Conservation (phyloP, 1,284 basidiomycete species). For the Sporisorium graminicola region DNA sequence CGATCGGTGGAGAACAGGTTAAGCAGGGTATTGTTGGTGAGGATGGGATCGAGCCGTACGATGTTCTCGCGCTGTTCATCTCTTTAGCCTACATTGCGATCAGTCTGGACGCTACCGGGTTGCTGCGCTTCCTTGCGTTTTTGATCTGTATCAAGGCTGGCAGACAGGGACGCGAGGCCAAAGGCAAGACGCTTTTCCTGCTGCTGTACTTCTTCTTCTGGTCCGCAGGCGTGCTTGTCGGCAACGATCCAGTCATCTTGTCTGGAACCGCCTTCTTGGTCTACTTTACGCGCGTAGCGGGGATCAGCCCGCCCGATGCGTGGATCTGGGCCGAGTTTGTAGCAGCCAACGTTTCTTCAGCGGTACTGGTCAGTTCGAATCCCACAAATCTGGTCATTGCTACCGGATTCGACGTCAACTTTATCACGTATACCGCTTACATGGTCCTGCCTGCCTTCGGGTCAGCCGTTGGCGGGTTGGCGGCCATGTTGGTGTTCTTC, state of each 20-base stretch:
- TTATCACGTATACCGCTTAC: constrained; percentile 65
- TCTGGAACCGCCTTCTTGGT: constrained; percentile 84
- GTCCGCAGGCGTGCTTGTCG: constrained; percentile 81
- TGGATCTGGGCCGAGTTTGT: constrained; percentile 80
- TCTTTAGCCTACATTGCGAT: constrained; percentile 94
- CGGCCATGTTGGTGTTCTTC: constrained; percentile 57
- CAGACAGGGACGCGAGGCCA: constrained; percentile 43
- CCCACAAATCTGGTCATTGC: constrained; percentile 71
- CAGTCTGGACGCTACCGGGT: constrained; percentile 88
- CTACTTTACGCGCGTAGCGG: constrained; percentile 83
- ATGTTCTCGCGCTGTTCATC: constrained; percentile 92
- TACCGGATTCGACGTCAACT: constrained; percentile 61
- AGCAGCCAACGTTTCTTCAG: constrained; percentile 80
- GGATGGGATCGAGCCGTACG: constrained; percentile 86
- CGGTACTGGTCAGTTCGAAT: constrained; percentile 70
- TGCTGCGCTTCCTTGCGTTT: constrained; percentile 83
- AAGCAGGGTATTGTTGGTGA: constrained; percentile 78
- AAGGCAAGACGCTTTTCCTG: constrained; percentile 77
- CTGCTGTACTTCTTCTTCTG: constrained; percentile 86
- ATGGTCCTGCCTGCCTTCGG: constrained; percentile 65
- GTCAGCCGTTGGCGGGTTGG: constrained; percentile 51
- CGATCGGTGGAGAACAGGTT: constrained; percentile 77
- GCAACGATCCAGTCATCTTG: constrained; percentile 76
- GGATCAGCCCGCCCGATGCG: constrained; percentile 75
- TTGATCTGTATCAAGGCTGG: constrained; percentile 55